A percentile compares a stretch with the other conserved stretches of the same genome.
phyloP scores from a whole-genome alignment of 257 asterid genomes.

The Solanum dulcamara region DNA sequence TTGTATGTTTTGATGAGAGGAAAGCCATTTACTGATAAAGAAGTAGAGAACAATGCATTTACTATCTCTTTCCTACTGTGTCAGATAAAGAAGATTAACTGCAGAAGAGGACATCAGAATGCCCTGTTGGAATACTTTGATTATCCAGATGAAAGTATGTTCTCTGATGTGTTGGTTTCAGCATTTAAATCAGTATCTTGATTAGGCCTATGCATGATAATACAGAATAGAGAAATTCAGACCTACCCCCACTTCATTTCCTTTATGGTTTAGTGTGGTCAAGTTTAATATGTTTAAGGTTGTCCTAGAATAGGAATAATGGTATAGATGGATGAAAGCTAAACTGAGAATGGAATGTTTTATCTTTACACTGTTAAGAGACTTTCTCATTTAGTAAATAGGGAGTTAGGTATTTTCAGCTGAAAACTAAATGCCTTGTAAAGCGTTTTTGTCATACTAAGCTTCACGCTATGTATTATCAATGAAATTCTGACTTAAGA shows the following conservation, averaged over 20 bases:
- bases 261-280: not conserved
- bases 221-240: not conserved
- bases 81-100: constrained; percentile 32
- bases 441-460: not conserved
- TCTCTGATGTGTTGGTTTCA: not conserved
- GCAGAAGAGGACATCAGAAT: constrained; percentile 4
- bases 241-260: not conserved
- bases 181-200: not conserved
- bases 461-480: not conserved
- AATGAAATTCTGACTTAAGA: not conserved
- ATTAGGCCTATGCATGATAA: not conserved
- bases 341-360: not conserved
- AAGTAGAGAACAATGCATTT: not conserved
- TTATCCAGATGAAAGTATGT: constrained; percentile 54
- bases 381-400: not conserved
- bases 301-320: not conserved
- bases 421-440: not conserved
- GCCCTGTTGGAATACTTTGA: constrained; percentile 34
- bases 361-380: not conserved
- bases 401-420: not conserved
- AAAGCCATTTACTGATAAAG: not conserved
- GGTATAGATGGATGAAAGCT: not conserved
- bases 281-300: not conserved
- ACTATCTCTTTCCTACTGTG: not conserved
- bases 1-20: not conserved